Percentiles rank a stretch among this genome's conserved stretches.
Evolutionary conservation across 2,329 filamentous ascomycete species (phyloP).

Genomic region (Penicillium sp.): DNA sequence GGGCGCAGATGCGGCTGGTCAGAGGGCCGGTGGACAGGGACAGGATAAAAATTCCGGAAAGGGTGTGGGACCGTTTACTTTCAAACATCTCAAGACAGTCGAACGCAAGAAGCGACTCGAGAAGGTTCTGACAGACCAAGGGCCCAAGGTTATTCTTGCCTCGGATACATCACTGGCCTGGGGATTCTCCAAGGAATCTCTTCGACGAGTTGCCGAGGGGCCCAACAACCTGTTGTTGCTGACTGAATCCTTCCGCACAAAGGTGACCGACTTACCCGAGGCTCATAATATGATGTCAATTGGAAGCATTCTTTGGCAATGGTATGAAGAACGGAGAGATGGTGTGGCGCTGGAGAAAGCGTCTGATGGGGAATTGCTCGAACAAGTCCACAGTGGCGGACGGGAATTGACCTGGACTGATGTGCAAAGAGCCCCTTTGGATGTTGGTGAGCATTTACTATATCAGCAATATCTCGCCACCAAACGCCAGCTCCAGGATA

Average conservation of each 20-base stretch:
- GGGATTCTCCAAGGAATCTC: conserved; percentile 82
- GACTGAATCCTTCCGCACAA: conserved; percentile 60
- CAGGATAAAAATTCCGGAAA: conserved; percentile 41
- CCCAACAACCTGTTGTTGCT: conserved; percentile 79
- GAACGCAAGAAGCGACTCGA: conserved; percentile 78
- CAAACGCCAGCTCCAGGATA: conserved; percentile 79
- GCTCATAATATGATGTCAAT: conserved; percentile 52
- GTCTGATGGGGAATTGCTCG: conserved; percentile 54
- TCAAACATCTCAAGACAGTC: conserved; percentile 75
- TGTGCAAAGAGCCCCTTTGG: conserved; percentile 60
- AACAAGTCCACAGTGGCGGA: conserved; percentile 63
- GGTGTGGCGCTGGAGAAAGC: conserved; percentile 58
- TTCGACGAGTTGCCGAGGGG: conserved; percentile 70
- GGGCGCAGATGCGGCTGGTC: conserved; percentile 38
- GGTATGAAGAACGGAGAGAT: conserved; percentile 66
- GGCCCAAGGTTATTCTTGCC: conserved; percentile 73
- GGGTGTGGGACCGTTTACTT: conserved; percentile 74
- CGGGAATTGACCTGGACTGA: conserved; percentile 59
- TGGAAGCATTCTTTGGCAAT: conserved; percentile 72
- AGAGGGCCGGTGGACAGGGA: conserved; percentile 31
- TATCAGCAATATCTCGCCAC: conserved; percentile 93
- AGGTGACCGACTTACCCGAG: conserved; percentile 17
- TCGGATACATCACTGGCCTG: conserved; percentile 88
- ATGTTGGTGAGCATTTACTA: conserved; percentile 68
- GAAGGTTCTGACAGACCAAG: conserved; percentile 55